Conservation (phyloP, 2,329 filamentous ascomycete genomes). For the Ceratocystis smalleyi region DNA sequence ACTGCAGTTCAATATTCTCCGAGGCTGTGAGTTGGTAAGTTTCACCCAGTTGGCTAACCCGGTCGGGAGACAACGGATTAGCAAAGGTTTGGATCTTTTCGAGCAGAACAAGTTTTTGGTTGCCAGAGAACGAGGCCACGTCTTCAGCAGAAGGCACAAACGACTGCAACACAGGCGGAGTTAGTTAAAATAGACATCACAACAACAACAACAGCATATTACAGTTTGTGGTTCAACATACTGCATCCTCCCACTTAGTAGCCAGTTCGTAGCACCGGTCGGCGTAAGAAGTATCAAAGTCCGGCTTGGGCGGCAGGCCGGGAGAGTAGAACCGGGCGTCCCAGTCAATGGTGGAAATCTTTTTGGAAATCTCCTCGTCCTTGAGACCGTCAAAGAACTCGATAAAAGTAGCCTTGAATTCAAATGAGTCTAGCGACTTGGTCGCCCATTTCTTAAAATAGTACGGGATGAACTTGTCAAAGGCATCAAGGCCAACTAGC, state of each 20-base stretch:
- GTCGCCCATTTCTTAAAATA: constrained; percentile 77
- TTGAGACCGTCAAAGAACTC: constrained; percentile 59
- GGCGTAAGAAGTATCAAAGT: constrained; percentile 77
- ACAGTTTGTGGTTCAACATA: constrained; percentile 25
- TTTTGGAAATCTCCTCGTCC: constrained; percentile 47
- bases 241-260: constrained; percentile 57
- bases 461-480: constrained; percentile 88
- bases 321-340: constrained; percentile 77
- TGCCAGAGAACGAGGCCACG: constrained; percentile 59
- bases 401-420: constrained; percentile 80
- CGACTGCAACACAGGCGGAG: constrained; percentile 24
- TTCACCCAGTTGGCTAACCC: constrained; percentile 56
- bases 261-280: constrained; percentile 74
- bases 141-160: constrained; percentile 54
- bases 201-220: constrained; percentile 13
- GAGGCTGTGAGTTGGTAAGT: constrained; percentile 60
- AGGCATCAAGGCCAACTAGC: constrained; percentile 68
- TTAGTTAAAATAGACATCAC: constrained; percentile 5
- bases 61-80: constrained; percentile 44
- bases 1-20: constrained; percentile 72
- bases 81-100: constrained; percentile 58
- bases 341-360: constrained; percentile 69
- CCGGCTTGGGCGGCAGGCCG: constrained; percentile 75
- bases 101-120: constrained; percentile 84
- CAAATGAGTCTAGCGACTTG: constrained; percentile 81